Base-by-base conservation (phyloP, 1,284 basidiomycete species). In the Coniferiporia sulphurascens region DNA sequence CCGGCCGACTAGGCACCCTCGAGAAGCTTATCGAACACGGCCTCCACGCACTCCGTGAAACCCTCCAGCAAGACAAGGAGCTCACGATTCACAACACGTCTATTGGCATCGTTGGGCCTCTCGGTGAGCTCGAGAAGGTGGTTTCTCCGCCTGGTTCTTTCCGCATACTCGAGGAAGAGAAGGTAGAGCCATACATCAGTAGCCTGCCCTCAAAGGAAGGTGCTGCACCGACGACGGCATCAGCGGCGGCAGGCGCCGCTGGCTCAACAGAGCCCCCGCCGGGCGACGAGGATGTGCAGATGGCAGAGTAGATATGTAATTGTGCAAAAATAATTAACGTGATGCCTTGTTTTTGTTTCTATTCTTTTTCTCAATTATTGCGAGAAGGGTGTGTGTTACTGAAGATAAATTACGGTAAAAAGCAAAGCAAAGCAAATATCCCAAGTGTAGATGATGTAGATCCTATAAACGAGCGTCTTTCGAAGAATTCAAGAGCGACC, bases 21-120 rank as follows among this genome's bases (percentile, higher is more conserved):
- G 90, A 95, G 69, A 86, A 93, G 49, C 79, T 98, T 48, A 87
- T 98, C 72, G 85, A 83, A 65, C 95, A 98, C 70, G 95, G 95
- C 22, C 81, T 98, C 36, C 90, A 94, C 63, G 93, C 95, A 6
- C 82, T 98, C 17, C 87, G 93, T 50, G 95, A 98, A 73, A 97
- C 95, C 2, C 82, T 98, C 41, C 95, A 98, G 70, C 95, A 98
- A 71, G 95, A 98, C 78, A 98, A 98, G 72, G 93, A 92, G 69
- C 86, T 98, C 58, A 95, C 89, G 7, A 77, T 87, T 65, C 84
- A 88, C 68, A 98, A 98, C 78, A 98, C 95, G 0, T 93, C 92
- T 0, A 87, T 98, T 67, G 94, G 93, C 41, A 91, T 98, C 69
- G 81, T 97, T 62, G 93, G 91, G 8, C 85, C 88, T 15, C 73